Conservation (phyloP, 2,329 filamentous ascomycete species). For the Diaporthe aspalathi region DNA sequence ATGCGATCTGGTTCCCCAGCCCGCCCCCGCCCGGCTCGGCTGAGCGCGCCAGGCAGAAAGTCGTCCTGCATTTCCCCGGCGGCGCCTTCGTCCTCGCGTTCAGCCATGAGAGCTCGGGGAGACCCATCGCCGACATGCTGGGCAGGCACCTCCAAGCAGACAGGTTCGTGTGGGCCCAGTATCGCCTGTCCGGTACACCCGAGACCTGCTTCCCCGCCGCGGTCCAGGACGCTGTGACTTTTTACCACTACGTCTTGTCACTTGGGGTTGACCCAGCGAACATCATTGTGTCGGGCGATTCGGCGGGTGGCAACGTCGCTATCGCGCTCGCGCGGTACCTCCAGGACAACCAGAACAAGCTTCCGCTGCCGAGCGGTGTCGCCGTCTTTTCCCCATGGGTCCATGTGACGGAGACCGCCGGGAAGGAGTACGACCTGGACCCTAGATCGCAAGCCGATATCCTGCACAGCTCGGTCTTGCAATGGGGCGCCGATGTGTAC, state of each 20-base stretch:
- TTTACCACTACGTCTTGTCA: conserved; percentile 38
- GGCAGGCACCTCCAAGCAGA: conserved; percentile 32
- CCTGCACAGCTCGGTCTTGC: conserved; percentile 40
- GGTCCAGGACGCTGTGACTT: conserved; percentile 41
- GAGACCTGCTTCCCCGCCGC: conserved; percentile 42
- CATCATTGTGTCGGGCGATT: conserved; percentile 37
- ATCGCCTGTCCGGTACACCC: conserved; percentile 36
- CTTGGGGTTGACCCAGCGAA: conserved; percentile 18
- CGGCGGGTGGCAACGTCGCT: conserved; percentile 41
- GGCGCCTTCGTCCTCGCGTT: conserved; percentile 43
- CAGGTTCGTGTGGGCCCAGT: conserved; percentile 40
- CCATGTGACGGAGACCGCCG: conserved; percentile 10
- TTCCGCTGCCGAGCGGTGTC: conserved; percentile 15
- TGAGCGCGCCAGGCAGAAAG: conserved; percentile 33
- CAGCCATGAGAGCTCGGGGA: conserved; percentile 33
- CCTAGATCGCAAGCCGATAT: conserved; percentile 34
- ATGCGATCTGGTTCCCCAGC: conserved; percentile 41
- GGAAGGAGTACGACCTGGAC: conserved; percentile 16
- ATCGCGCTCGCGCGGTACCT: conserved; percentile 42
- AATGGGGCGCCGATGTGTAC: conserved; percentile 43
- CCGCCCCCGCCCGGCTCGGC: conserved; percentile 16
- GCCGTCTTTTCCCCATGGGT: conserved; percentile 26
- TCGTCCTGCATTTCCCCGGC: conserved; percentile 42
- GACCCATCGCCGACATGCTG: conserved; percentile 31
- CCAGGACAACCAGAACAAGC: conserved; percentile 33